Conservation (phyloP, 1,284 basidiomycete genomes). For the Apiotrichum gamsii region DNA sequence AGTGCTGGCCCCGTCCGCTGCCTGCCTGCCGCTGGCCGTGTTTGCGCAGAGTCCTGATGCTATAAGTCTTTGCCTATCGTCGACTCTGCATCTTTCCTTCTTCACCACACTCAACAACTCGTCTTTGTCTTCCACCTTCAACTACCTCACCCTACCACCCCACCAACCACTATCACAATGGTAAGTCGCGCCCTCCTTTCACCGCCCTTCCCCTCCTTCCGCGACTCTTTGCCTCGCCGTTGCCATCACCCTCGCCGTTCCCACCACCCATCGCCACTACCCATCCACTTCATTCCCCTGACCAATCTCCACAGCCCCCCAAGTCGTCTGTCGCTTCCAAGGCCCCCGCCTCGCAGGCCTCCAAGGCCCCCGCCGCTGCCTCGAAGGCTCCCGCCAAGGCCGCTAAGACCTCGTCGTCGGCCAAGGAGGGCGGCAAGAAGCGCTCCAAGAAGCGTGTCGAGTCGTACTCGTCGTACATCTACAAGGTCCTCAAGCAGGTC, state of each 20-base stretch:
- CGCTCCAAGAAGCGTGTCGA: constrained; percentile 81
- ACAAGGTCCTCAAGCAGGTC: constrained; percentile 65
- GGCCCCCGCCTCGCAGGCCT: constrained; percentile 58
- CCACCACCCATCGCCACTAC: constrained; percentile 12
- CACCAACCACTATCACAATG: constrained; percentile 24
- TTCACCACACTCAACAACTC: no score
- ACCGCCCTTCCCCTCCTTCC: neutral
- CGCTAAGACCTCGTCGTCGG: constrained; percentile 63
- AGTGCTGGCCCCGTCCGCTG: no score
- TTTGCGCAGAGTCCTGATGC: no score
- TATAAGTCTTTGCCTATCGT: no score
- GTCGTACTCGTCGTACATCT: constrained; percentile 90
- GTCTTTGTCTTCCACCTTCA: constrained; percentile 4
- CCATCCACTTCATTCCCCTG: no score
- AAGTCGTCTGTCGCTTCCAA: constrained; percentile 48
- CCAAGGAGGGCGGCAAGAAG: constrained; percentile 70
- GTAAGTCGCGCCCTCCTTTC: constrained; percentile 3
- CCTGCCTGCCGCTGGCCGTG: no score
- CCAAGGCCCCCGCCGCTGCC: constrained; percentile 50
- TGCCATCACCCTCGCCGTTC: neutral
- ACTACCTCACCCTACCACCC: constrained; percentile 13
- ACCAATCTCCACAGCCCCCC: constrained; percentile 47
- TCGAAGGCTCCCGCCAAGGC: constrained; percentile 55
- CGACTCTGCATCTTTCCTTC: no score
- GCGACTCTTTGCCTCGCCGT: constrained; percentile 1